Evolutionary conservation across 2,329 filamentous ascomycete genomes (phyloP), one percentile per base, ranked within the genome.

Genomic region (Alternaria sp.): DNA sequence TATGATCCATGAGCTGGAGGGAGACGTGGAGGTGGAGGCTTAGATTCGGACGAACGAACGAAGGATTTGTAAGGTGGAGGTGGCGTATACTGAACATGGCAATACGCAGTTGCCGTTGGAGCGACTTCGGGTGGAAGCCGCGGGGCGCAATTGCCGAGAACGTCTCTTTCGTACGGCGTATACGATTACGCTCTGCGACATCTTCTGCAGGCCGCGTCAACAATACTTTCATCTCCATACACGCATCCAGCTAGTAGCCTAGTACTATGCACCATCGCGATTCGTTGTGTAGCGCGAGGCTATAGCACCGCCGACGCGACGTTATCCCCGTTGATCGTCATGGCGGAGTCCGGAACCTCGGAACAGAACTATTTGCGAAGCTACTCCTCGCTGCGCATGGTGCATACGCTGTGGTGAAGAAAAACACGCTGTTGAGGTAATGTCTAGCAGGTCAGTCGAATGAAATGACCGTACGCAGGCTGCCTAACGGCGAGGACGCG

Each of bases 141-240:
- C 49, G 12, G 49, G 36, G 9, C 13, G 5, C 9, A 6, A 36
- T 12, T 40, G n/a, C 32, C 32, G 52, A 28, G n/a, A 19, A 7
- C 15, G 51, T 26, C 3, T 26, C n/a, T 21, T 21, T 54, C 51
- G 21, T 54, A 54, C 49, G 0, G 19, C 28, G 49, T 51, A 51
- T 51, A 51, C 19, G 49, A n/a, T 15, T 51, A 51, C 49, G 49
- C 28, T 51, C 28, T 8, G 28, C 49, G 9, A 36, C 28, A 23
- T 44, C 25, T n/a, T 6, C 40, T 59, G 40, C 57, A 26, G 57
- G 50, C 57, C 43, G 43, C 57, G 57, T 60, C 50, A 54, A 47
- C 13, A 30, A 11, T 30, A n/a, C 15, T 10, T 17, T 25, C 15
- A 15, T 49, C 46, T 47, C 21, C 28, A 19, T 32, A 26, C 51